phyloP scores from a whole-genome alignment of 2,329 filamentous ascomycete genomes.

The Neoarthrinium moseri region DNA sequence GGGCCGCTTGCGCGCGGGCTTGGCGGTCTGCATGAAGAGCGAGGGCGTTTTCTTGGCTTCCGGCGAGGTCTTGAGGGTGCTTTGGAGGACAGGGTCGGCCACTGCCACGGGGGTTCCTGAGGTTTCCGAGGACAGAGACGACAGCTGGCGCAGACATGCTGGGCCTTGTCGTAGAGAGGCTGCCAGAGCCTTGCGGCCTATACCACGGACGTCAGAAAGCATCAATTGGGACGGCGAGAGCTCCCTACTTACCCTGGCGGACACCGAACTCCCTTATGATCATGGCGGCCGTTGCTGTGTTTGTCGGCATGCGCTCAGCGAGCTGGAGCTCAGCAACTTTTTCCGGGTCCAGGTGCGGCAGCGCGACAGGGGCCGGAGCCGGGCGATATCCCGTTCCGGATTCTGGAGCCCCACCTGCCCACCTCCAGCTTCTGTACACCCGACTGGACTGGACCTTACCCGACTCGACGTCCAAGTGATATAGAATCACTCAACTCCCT shows the following conservation, averaged over 20 bases:
- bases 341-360: constrained; percentile 5
- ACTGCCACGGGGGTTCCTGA: constrained; percentile 21
- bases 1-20: constrained; percentile 14
- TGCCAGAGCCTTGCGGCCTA: constrained; percentile 54
- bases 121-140: constrained; percentile 35
- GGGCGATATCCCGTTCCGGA: neutral
- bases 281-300: constrained; percentile 4
- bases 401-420: no score
- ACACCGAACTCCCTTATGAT: constrained; percentile 10
- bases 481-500: no score
- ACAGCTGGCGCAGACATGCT: constrained; percentile 39
- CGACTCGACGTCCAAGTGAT: no score
- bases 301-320: neutral
- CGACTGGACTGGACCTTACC: no score
- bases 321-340: constrained; percentile 1
- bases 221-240: constrained; percentile 1
- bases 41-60: constrained; percentile 19
- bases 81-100: constrained; percentile 19
- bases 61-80: constrained; percentile 14
- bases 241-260: constrained; percentile 7
- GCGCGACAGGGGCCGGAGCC: neutral
- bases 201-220: constrained; percentile 18
- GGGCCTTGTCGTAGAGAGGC: constrained; percentile 33
- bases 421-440: no score
- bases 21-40: constrained; percentile 22